A percentile compares a stretch with the other conserved stretches of the same genome.
Conservation (phyloP, 2,329 filamentous ascomycete genomes). For the Hansfordia pulvinata region DNA sequence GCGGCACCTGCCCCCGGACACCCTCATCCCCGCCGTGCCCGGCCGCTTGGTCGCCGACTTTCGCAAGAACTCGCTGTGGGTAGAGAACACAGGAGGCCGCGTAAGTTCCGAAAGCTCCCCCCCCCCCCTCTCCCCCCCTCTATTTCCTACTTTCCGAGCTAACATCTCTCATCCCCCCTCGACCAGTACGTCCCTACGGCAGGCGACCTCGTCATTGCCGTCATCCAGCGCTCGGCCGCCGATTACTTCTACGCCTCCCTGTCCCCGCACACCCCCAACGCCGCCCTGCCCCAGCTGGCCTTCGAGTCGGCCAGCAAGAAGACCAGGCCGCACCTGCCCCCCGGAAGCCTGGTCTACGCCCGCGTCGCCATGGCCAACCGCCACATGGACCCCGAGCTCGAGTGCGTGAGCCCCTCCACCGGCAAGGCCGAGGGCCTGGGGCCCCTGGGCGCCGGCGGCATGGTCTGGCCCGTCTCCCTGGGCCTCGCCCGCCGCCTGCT, state of each 20-base stretch:
- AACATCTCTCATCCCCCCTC: slow-evolving; percentile 15
- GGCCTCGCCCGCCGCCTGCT: slow-evolving; percentile 73
- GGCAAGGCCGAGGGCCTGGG: slow-evolving; percentile 84
- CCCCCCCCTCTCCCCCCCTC: neutral
- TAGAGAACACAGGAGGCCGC: slow-evolving; percentile 58
- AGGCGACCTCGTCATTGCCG: slow-evolving; percentile 84
- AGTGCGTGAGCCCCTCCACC: slow-evolving; percentile 75
- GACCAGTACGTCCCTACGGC: slow-evolving; percentile 70
- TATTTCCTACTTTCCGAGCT: slow-evolving; percentile 7
- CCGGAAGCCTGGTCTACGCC: slow-evolving; percentile 77
- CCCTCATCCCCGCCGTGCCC: slow-evolving; percentile 54
- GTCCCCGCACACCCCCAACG: slow-evolving; percentile 48
- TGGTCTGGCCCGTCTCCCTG: slow-evolving; percentile 69
- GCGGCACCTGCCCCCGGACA: slow-evolving; percentile 65
- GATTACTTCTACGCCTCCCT: slow-evolving; percentile 75
- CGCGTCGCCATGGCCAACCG: slow-evolving; percentile 65
- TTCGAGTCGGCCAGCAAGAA: slow-evolving; percentile 92
- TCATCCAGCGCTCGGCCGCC: slow-evolving; percentile 58
- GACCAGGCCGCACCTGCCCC: slow-evolving; percentile 63
- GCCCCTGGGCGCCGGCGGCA: slow-evolving; percentile 68
- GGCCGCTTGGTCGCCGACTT: slow-evolving; percentile 54
- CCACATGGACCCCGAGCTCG: slow-evolving; percentile 79
- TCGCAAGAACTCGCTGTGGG: slow-evolving; percentile 65
- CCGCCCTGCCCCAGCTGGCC: slow-evolving; percentile 71
- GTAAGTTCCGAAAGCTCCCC: slow-evolving; percentile 27